A percentile compares a stretch with the other conserved stretches of the same genome.
Evolutionary conservation across 1,284 basidiomycete genomes (phyloP).

Genomic region (Ustilago loliicola): DNA sequence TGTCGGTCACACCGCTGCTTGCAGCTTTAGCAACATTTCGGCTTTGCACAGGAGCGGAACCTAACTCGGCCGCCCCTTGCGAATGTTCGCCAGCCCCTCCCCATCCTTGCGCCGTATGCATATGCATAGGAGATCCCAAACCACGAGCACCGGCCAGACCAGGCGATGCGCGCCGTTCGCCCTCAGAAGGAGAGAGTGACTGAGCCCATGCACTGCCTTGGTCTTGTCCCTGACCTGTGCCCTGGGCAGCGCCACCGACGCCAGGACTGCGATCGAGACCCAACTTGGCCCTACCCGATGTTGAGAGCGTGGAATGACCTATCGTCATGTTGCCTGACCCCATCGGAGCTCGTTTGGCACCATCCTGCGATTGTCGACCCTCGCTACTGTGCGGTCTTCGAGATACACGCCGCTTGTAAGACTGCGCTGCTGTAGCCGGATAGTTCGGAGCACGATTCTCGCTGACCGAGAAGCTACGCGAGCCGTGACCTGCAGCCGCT

Average conservation of each 20-base stretch:
- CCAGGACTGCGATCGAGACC: slow-evolving; percentile 10
- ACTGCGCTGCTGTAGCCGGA: slow-evolving; percentile 44
- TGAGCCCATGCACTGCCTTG: slow-evolving; percentile 7
- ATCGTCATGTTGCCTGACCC: slow-evolving; percentile 12
- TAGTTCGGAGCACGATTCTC: slow-evolving; percentile 29
- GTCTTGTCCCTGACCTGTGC: neutral
- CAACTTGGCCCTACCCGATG: slow-evolving; percentile 17
- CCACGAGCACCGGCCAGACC: neutral
- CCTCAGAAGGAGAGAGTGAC: slow-evolving; percentile 6
- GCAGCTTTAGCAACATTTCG: neutral
- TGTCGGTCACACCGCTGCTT: neutral
- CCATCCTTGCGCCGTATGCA: slow-evolving; percentile 3
- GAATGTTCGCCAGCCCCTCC: neutral
- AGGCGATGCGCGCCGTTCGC: slow-evolving; percentile 5
- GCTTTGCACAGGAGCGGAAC: too few relatives aligned
- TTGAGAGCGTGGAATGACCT: slow-evolving; percentile 13
- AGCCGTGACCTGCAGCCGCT: slow-evolving; percentile 14
- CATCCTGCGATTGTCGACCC: slow-evolving; percentile 34
- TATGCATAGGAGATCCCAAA: slow-evolving; percentile 16
- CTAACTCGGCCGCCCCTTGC: neutral
- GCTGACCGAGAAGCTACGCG: slow-evolving; percentile 34
- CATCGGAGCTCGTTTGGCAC: slow-evolving; percentile 8
- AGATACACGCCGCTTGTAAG: slow-evolving; percentile 40
- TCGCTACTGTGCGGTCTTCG: slow-evolving; percentile 53
- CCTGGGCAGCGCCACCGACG: neutral